Evolutionary conservation across 192 early-diverging fungal genomes (phyloP).

Genomic region (Coemansia sp.): DNA sequence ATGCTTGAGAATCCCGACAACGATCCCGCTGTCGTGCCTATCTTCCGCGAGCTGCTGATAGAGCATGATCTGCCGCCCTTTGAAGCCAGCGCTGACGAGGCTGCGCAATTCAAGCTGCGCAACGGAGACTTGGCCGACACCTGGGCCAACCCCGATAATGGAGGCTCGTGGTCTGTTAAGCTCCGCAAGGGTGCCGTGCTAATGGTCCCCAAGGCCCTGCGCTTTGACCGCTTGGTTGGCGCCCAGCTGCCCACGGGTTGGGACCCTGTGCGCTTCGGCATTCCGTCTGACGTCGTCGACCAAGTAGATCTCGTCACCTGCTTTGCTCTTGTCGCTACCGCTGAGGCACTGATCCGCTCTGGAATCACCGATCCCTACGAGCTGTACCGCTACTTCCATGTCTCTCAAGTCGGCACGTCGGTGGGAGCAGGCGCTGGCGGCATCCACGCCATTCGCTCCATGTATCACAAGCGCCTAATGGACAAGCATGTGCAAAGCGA

Average conservation of each 20-base stretch:
- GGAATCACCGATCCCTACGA: constrained; percentile 98
- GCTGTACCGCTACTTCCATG: constrained; percentile 95
- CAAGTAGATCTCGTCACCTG: constrained; percentile 94
- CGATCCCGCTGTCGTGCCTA: constrained; percentile 80
- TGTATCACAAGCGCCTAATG: constrained; percentile 76
- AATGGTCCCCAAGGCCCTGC: constrained; percentile 91
- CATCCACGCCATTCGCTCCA: constrained; percentile 70
- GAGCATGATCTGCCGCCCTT: constrained; percentile 86
- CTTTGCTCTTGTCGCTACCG: constrained; percentile 85
- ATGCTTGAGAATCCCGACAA: constrained; percentile 71
- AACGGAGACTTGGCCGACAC: constrained; percentile 77
- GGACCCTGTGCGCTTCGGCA: constrained; percentile 88
- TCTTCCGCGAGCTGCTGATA: constrained; percentile 89
- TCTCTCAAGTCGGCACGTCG: constrained; percentile 88
- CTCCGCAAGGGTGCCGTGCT: constrained; percentile 85
- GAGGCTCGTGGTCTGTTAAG: constrained; percentile 74
- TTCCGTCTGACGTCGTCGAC: constrained; percentile 84
- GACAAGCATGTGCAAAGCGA: constrained; percentile 89
- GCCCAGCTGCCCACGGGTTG: constrained; percentile 96
- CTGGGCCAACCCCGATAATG: constrained; percentile 20
- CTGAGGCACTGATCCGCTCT: constrained; percentile 86
- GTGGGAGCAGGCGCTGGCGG: constrained; percentile 92
- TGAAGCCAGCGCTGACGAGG: constrained; percentile 85
- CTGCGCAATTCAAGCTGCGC: constrained; percentile 79
- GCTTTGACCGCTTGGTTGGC: constrained; percentile 88